Conservation (phyloP, 306 rosid species). For the Ziziphus jujuba region DNA sequence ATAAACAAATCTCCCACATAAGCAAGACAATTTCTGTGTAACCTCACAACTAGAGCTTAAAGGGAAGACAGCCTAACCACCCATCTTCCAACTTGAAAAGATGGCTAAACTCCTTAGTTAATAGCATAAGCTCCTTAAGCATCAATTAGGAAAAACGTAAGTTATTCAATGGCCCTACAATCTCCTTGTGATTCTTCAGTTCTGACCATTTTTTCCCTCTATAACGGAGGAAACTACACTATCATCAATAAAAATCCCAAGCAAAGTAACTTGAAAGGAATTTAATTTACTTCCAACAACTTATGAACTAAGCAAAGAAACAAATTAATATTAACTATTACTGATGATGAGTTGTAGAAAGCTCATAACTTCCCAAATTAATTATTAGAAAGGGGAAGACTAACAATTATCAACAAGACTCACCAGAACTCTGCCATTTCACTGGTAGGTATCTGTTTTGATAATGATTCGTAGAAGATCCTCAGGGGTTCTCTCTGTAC, state of each 20-base stretch:
- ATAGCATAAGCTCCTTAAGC: not conserved
- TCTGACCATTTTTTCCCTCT: no score
- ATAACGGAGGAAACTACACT: not conserved
- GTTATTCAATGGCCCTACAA: not conserved
- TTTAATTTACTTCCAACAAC: not conserved
- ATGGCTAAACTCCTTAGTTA: not conserved
- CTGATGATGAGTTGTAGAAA: not conserved
- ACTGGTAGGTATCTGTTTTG: slow-evolving; percentile 83
- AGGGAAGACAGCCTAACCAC: not conserved
- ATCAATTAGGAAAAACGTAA: not conserved
- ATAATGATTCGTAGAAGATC: slow-evolving; percentile 83
- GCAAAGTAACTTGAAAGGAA: not conserved
- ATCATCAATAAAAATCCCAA: not conserved
- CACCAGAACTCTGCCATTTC: slow-evolving; percentile 95
- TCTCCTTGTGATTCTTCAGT: not conserved
- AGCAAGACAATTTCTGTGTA: not conserved
- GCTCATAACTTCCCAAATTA: not conserved
- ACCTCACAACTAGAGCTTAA: slow-evolving; percentile 1
- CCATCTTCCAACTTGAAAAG: slow-evolving; percentile 6
- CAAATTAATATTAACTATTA: not conserved
- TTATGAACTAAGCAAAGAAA: slow-evolving; percentile 6
- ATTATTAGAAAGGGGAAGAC: slow-evolving; percentile 16
- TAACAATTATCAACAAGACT: slow-evolving; percentile 28
- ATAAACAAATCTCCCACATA: not conserved
- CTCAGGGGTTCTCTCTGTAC: slow-evolving; percentile 92